phyloP scores from a whole-genome alignment of 805 yeast species.

The Saccharomycopsis fibuligera region DNA sequence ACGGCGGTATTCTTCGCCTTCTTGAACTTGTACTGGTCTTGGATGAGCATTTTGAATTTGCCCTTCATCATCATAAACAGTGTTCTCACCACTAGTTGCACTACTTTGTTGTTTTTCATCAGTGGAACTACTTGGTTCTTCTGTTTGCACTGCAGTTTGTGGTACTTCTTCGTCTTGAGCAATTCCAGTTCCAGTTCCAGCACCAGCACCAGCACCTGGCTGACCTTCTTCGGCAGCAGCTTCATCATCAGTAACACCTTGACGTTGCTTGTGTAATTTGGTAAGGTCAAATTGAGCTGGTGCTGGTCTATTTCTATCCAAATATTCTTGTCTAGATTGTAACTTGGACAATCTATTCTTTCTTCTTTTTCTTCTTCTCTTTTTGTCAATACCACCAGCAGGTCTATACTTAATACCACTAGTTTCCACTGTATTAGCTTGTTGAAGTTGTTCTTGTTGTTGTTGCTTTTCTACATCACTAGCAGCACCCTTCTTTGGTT shows the following conservation, averaged over 20 bases:
- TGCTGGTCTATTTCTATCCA: constrained; percentile 17
- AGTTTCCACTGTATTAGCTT: constrained; percentile 38
- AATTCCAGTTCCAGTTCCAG: neutral
- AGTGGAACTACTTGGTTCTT: neutral
- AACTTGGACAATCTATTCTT: constrained; percentile 22
- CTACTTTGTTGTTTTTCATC: neutral
- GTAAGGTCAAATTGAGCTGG: constrained; percentile 19
- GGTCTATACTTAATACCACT: constrained; percentile 62
- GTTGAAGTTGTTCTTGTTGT: neutral
- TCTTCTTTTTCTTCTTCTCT: constrained; percentile 32
- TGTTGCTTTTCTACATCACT: constrained; percentile 21
- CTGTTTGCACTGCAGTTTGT: neutral
- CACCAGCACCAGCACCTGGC: no score
- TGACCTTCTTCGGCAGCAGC: constrained; percentile 1
- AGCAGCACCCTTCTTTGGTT: constrained; percentile 17
- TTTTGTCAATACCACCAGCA: constrained; percentile 66
- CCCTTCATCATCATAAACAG: neutral
- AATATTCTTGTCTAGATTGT: constrained; percentile 20
- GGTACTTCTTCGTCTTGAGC: neutral
- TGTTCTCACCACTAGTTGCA: no score
- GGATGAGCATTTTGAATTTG: neutral
- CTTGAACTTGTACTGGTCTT: neutral
- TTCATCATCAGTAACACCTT: constrained; percentile 1
- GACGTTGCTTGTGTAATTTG: constrained; percentile 9
- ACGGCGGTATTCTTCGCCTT: neutral